Conservation (phyloP, 169 alveolate species). For the Eimeria falciformis region DNA sequence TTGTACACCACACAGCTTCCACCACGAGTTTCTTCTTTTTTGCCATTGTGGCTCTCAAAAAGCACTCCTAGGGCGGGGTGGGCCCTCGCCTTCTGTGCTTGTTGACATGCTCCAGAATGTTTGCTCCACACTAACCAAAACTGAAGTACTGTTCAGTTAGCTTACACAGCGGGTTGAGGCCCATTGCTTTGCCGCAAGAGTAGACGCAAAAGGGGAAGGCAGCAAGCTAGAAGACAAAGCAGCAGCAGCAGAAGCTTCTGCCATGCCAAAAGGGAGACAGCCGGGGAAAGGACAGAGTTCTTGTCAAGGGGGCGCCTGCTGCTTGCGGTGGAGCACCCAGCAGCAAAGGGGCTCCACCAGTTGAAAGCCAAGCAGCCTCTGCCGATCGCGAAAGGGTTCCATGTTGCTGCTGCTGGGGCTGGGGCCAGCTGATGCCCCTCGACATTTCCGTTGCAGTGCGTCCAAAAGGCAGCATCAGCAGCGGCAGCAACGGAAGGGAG, state of each 20-base stretch:
- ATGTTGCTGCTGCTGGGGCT: not conserved
- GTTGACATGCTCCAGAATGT: too few species aligned
- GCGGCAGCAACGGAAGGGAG: too few species aligned
- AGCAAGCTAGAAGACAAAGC: not conserved
- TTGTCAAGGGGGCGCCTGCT: slow-evolving; percentile 43
- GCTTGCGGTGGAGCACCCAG: slow-evolving; percentile 63
- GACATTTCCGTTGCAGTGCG: too few species aligned
- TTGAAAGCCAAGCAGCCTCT: slow-evolving; percentile 21
- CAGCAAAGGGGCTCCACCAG: not conserved
- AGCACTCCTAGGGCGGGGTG: too few species aligned
- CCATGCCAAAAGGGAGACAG: slow-evolving; percentile 12
- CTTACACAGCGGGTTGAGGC: too few species aligned
- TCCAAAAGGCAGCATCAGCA: too few species aligned
- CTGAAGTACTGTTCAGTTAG: too few species aligned
- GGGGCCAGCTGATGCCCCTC: not conserved
- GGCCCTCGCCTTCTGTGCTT: too few species aligned
- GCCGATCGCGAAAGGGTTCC: not conserved
- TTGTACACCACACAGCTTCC: too few species aligned
- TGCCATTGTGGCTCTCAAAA: too few species aligned
- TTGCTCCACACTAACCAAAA: too few species aligned
- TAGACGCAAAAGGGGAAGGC: not conserved
- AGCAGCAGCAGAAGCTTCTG: slow-evolving; percentile 23
- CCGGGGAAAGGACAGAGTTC: not conserved
- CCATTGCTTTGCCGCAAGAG: not conserved
- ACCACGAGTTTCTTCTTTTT: too few species aligned